These are phyloP conservation scores for Musa beccarii DNA, from an alignment of 176 grass and related monocot genomes.

Conservation along the genomic window DNA sequence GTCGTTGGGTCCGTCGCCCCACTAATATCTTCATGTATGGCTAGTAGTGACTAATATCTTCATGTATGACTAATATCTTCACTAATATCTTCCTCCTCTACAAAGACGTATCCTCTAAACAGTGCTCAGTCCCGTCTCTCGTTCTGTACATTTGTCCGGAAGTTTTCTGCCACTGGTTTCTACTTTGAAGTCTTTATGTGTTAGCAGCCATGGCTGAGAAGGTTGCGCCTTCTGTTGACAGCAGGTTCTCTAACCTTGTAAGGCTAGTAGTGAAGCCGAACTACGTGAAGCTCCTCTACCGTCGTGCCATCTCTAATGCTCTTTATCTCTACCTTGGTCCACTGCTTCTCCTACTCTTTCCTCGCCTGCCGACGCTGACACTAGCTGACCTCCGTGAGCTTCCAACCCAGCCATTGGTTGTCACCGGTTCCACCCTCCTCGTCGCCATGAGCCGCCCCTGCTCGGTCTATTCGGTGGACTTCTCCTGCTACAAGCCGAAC, in stretches of 20 bases:
- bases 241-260: no score
- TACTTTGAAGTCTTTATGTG: no score
- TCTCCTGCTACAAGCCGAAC: constrained; percentile 27
- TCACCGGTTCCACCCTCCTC: constrained; percentile 17
- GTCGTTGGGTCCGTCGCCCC: no score
- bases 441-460: constrained; percentile 25
- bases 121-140: no score
- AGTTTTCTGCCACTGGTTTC: no score
- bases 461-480: constrained; percentile 45
- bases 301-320: constrained; percentile 21
- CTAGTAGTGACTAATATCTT: no score
- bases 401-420: not conserved
- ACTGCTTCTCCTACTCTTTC: constrained; percentile 10
- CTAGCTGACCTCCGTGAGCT: constrained; percentile 6
- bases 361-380: not conserved
- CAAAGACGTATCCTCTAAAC: no score
- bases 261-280: constrained; percentile 10
- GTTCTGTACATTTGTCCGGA: no score
- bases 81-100: no score
- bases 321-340: constrained; percentile 29
- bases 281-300: constrained; percentile 29
- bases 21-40: no score
- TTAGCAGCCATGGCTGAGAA: not conserved
- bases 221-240: not conserved
- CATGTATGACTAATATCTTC: no score